These are phyloP conservation scores for Aphanocladium album DNA, from an alignment of 2,329 filamentous ascomycete species.

Conservation along the genomic window DNA sequence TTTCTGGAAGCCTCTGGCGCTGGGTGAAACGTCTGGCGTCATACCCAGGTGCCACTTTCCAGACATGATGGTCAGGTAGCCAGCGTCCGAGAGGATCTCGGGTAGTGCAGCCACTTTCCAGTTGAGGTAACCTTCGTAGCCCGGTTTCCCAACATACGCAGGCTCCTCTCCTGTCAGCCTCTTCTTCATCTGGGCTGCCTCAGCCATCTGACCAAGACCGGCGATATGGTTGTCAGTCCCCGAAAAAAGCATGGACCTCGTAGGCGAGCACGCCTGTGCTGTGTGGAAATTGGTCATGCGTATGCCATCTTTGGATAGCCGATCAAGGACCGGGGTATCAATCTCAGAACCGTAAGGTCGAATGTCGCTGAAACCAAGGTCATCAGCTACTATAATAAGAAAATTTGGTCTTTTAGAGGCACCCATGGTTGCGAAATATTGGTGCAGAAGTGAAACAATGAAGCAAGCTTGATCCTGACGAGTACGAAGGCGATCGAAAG, in stretches of 20 bases:
- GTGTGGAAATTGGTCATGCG: constrained; percentile 48
- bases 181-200: background rate
- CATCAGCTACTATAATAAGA: constrained; percentile 20
- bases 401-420: constrained; percentile 1
- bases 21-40: constrained; percentile 50
- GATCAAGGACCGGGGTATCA: constrained; percentile 54
- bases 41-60: constrained; percentile 62
- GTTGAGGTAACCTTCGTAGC: constrained; percentile 61
- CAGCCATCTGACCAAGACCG: constrained; percentile 53
- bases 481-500: background rate
- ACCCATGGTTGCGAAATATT: background rate
- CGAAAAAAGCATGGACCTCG: constrained; percentile 58
- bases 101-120: constrained; percentile 53
- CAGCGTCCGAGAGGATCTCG: constrained; percentile 52
- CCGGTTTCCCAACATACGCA: constrained; percentile 51
- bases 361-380: constrained; percentile 57
- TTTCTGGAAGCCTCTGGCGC: constrained; percentile 53
- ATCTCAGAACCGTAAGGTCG: constrained; percentile 57
- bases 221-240: constrained; percentile 58
- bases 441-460: background rate
- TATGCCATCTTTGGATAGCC: constrained; percentile 30
- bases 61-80: constrained; percentile 56
- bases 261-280: constrained; percentile 57
- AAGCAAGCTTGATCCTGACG: background rate
- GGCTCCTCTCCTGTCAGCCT: constrained; percentile 14